These are phyloP conservation scores for Mycena venus DNA, from an alignment of 768 basidiomycete species.

Conservation along the genomic window DNA sequence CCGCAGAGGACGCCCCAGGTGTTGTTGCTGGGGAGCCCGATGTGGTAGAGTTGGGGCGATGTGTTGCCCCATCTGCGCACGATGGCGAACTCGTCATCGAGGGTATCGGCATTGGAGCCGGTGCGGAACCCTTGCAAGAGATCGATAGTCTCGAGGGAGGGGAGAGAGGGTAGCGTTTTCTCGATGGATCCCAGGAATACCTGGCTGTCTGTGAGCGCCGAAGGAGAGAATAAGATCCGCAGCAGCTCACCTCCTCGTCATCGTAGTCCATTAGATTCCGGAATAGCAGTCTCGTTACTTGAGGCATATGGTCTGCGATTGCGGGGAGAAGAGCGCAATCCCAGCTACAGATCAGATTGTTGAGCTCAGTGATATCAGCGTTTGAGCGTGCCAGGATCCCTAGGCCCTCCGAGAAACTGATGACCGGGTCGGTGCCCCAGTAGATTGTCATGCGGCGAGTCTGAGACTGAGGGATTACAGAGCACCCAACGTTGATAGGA, in stretches of 20 bases:
- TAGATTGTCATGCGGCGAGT: not conserved
- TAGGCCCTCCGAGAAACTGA: not conserved
- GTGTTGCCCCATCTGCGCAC: not conserved
- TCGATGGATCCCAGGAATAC: not conserved
- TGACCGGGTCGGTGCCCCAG: not conserved
- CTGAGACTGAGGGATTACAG: not conserved
- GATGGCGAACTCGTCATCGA: too few species aligned
- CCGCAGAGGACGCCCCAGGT: not conserved
- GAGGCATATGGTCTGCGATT: not conserved
- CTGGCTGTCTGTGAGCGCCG: not conserved
- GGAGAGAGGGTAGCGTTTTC: not conserved
- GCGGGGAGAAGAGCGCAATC: not conserved
- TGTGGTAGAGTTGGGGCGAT: not conserved
- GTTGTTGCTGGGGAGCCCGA: not conserved
- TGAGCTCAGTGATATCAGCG: not conserved
- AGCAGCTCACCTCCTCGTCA: not conserved
- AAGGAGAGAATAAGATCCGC: too few species aligned
- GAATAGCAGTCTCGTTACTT: not conserved
- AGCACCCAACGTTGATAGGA: not conserved
- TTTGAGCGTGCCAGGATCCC: not conserved
- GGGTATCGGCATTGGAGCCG: not conserved
- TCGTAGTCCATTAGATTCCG: not conserved
- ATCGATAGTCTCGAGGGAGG: not conserved
- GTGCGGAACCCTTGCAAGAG: not conserved
- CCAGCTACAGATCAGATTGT: not conserved